phyloP scores from a whole-genome alignment of 805 yeast species.

The Cyberlindnera veronae region DNA sequence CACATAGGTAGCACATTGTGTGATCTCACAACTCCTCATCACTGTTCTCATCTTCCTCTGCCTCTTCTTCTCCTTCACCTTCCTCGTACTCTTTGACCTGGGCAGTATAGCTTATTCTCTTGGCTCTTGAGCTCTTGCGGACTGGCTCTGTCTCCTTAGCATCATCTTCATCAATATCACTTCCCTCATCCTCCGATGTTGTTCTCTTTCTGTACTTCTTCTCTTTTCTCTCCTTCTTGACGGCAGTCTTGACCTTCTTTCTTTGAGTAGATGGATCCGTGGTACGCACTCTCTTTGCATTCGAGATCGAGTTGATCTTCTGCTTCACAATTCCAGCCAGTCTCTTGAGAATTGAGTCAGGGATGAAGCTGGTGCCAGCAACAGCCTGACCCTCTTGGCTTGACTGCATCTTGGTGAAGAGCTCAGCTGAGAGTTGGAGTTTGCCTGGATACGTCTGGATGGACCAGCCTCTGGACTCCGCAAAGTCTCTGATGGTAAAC shows the following conservation, averaged over 20 bases:
- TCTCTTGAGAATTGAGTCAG: slow-evolving; percentile 41
- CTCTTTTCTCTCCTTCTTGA: slow-evolving; percentile 12
- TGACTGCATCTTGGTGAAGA: slow-evolving; percentile 60
- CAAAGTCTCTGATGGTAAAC: slow-evolving; percentile 53
- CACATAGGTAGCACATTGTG: no score
- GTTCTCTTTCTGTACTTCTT: slow-evolving; percentile 5
- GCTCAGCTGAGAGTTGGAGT: slow-evolving; percentile 62
- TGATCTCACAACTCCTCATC: not conserved
- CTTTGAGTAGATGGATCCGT: slow-evolving; percentile 9
- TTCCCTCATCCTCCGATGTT: slow-evolving; percentile 17
- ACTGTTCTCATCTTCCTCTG: slow-evolving; percentile 1
- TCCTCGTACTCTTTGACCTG: slow-evolving; percentile 19
- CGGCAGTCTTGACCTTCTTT: slow-evolving; percentile 19
- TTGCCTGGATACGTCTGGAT: slow-evolving; percentile 82
- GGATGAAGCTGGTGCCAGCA: slow-evolving; percentile 52
- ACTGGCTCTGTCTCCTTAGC: slow-evolving; percentile 27
- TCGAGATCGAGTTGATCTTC: slow-evolving; percentile 30
- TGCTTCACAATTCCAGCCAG: slow-evolving; percentile 32
- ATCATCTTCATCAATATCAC: not conserved
- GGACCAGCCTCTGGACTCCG: slow-evolving; percentile 61
- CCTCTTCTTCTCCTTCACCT: slow-evolving; percentile 13
- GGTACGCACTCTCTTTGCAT: slow-evolving; percentile 15
- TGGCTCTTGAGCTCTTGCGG: slow-evolving; percentile 42
- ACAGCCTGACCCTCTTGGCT: slow-evolving; percentile 54
- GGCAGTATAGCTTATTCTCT: slow-evolving; percentile 35